Evolutionary conservation across 176 grass and related monocot species (phyloP), one percentile per base, ranked within the genome.

Genomic region (Hsuehochloa calcarea): DNA sequence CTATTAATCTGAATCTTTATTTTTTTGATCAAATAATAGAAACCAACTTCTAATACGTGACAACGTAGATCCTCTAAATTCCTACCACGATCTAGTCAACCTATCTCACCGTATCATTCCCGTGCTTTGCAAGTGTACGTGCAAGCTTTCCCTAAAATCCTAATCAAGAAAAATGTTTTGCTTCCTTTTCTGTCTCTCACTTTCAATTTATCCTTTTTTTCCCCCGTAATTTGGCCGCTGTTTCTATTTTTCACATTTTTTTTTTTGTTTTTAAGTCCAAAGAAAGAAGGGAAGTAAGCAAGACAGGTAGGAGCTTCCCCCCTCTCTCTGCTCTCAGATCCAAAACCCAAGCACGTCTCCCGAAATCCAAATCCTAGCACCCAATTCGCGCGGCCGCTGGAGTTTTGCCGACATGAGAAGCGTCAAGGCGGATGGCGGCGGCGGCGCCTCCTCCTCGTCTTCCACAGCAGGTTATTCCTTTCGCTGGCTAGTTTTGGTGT

Each of bases 381-480:
- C 60, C 25, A 63, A 29, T 63, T 29, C 11, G 11, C 25, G 23
- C 25, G 4, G 25, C 25, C 60, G 11, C 60, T 29, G 55, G 10
- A 23, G 25, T 62, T 62, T 26, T 62, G 59, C 26, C 12, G 25
- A 14, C 26, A 63, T 63, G 60, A 29, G 60, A 5, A 26, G 11
- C 26, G 49, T 87, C 61, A n/a, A 60, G 84, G 80, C 66, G 74
- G 89, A 80, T 54, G 86, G 79, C 13, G 56, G 54, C 17, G 27
- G 56, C 70, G 70, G 63, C 86, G 51, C 51, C 5, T n/a, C 79
- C 38, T 77, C 66, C 4, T 83, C 80, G 29, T 74, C 59, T 5
- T 79, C 67, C 49, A 14, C 68, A 60, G 74, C 85, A 87, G 84
- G 80, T 87, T 74, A 87, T 50, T 64, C 10, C 70, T 74, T n/a